Evolutionary conservation across 495 filamentous ascomycete genomes (phyloP), one percentile per base, ranked within the genome.

Genomic region (Penicillium antarcticum): DNA sequence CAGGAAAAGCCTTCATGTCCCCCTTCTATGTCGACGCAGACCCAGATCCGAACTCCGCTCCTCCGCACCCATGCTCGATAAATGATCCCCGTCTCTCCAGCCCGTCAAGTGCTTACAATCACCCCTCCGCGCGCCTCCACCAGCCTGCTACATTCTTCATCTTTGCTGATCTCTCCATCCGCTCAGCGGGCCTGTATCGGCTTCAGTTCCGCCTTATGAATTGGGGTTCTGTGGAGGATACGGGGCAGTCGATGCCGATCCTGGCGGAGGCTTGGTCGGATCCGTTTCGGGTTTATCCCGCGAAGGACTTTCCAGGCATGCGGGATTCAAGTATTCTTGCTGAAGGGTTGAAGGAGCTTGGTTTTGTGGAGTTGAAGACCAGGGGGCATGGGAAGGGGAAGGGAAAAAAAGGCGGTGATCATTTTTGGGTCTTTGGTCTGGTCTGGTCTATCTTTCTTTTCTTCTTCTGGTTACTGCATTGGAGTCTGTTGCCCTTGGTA

Each of bases 231-330:
- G 64, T 73, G 1, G 67, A 71, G 44, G 73, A 76, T 53, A 72
- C 71, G n/a, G 87, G 86, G 0, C 76, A 79, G 38, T 77, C 73
- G 34, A 80, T 79, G 29, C 80, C 84, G 10, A 82, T 89, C 19
- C 72, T 87, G 5, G 83, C 85, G 0, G 76, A 81, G 26, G 79
- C 79, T 13, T 84, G 88, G 80, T 92, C 87, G 52, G 84, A 89
- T 36, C 73, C 83, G 8, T 97, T 97, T 63, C 84, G 85, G 18
- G 94, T 97, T 17, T 96, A 86, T 66, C 90, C 89, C 16, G 91
- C 92, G n/a, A 97, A 97, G 65, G 92, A 97, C 66, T 97, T 97
- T 55, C 89, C 90, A 0, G 92, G 94, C 7, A 96, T 97, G 94
- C 75, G 83, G 46, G 83, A 73, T 29, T 76, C 73, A 2, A 73